Base-by-base conservation (phyloP, 495 filamentous ascomycete species). In the Bathelium albidoporum region DNA sequence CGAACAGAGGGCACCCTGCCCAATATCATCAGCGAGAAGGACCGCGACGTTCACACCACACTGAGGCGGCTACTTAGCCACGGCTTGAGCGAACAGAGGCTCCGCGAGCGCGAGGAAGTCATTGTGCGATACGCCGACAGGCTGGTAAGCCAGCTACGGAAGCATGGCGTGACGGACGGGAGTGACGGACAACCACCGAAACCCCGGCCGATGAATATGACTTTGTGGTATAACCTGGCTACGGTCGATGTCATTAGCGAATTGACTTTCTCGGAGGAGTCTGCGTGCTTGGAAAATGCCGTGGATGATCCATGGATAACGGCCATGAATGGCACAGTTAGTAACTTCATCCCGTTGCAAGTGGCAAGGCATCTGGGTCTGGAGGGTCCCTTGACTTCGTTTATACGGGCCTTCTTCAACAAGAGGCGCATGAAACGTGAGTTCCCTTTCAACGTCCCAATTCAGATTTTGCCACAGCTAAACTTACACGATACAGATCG, bases 151-250 rank as follows among this genome's bases (percentile, higher is more conserved):
- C 43, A 49, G 43, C 43, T 49, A 49, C 43, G 43, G 43, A 49
- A 49, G 43, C 20, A 49, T 49, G 5, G 43, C 20, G 3, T 49
- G 43, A 49, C 43, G 43, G 43, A 49, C 18, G 43, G 43, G 43
- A 49, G 43, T 49, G 43, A 49, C n/a, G 43, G 43, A 49, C 43
- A n/a, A 49, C 43, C 43, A n/a, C 43, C 43, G 43, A 49, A 7
- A 49, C 43, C 43, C 43, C 43, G 10, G 43, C 43, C 43, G 43
- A 49, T 49, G 43, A 49, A 49, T 49, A 49, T 49, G 43, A 49
- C 43, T n/a, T 49, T 49, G 43, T 49, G 43, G 43, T 49, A 49
- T 49, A 49, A 49, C 43, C 43, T 49, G n/a, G 43, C 43, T 49
- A 49, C 43, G 43, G 43, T 49, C 18, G 43, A 49, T 49, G 43